Evolutionary conservation across 177 flowering plant species (phyloP), one percentile per base, ranked within the genome.

Genomic region (Vitis hybrid): DNA sequence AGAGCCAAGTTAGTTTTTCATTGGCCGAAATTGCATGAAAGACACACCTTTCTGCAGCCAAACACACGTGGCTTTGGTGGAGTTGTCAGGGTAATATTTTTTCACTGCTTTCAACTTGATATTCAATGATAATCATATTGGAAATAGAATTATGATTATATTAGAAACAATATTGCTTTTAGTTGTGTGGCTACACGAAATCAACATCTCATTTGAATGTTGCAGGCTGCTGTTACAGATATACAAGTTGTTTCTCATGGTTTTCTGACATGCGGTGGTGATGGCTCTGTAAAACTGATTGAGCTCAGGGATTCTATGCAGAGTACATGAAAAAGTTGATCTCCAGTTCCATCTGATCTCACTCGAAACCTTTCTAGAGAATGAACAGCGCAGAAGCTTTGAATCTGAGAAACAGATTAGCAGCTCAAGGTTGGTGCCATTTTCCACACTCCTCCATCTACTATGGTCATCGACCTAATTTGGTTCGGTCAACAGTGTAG

Each of bases 211-310:
- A 39, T 68, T 51, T 12, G 2, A 39, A 12, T 75, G 62, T 63
- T 45, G 72, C 91, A 95, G 99, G 97, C 87, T 76, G 98, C 84
- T 19, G 95, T 95, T 56, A 93, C 98, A 10, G 98, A 93, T 69
- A 89, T 95, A 71, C 90, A 85, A 80, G 86, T 91, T 65, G 75
- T 86, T 62, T 75, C 91, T 57, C 65, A 80, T 72, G 98, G 98
- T 56, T 95, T 95, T 78, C 88, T 95, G 67, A 68, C 98, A 14
- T 93, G 99, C 73, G 98, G 98, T 73, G 98, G 99, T 64, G 99
- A 95, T 80, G 97, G 98, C 57, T 70, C 78, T 45, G 94, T 95
- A 60, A 91, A 90, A 80, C 76, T 84, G 69, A 74, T 90, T 39
- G 79, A 85, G 73, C 73, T 95, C 50, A 73, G 72, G 50, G 81